Evolutionary conservation across 2,329 filamentous ascomycete genomes (phyloP), one percentile per base, ranked within the genome.

Genomic region (Nigrospora osmanthi): DNA sequence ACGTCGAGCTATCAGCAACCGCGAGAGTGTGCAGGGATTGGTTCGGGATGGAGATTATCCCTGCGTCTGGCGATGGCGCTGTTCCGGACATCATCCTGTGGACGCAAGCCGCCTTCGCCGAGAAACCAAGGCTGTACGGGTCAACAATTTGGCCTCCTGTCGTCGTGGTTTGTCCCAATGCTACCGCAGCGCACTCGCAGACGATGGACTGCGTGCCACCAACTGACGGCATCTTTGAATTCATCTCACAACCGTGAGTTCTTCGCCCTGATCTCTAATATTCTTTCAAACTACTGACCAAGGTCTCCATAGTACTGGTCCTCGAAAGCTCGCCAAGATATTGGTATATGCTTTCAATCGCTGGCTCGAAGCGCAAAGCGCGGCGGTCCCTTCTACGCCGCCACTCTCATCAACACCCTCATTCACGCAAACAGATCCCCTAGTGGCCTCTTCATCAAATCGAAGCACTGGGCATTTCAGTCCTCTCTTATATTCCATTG

Each of bases 211-310:
- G 14, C 17, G 35, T 17, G 35, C 6, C 11, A 9, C 6, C 5
- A 13, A 17, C 14, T 7, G 35, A 36, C 4, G 35, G n/a, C 35
- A 36, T n/a, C 17, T 36, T n/a, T 11, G 41, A 43, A 4, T 43
- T 43, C 7, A 35, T 43, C 34, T 43, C 41, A 9, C 41, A 43
- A 15, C 41, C 41, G 41, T 43, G 16, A 11, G 34, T 37, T 30
- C 14, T 31, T 6, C 13, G 13, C 15, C 14, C 33, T 13, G 3
- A 17, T 7, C 12, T 1, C 7, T 23, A 28, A 6, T 12, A 38
- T 7, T 2, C n/a, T 14, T 37, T 16, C 6, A 16, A 19, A 12
- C 17, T 36, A 43, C 33, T 43, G 19, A 43, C 16, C 12, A 15
- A 19, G n/a, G n/a, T n/a, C 9, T 13, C 19, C 15, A 32, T 19